Conservation (phyloP, 441 rosid genomes). For the Pelargonium exstipulatum region DNA sequence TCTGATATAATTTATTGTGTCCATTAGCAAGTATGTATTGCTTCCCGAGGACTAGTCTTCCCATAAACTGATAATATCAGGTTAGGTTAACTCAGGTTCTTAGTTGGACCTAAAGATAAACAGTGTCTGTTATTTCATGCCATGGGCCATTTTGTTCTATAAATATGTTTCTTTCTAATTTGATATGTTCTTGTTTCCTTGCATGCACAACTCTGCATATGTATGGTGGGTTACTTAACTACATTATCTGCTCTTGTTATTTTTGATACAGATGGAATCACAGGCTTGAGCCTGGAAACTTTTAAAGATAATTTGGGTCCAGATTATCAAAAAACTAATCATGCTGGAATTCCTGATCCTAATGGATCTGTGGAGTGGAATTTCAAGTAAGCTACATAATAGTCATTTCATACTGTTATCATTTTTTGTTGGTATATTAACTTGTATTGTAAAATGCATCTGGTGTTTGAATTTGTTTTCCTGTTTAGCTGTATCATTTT, state of each 20-base stretch:
- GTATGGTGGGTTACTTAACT: not conserved
- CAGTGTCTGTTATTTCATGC: constrained; percentile 15
- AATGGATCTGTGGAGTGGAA: constrained; percentile 26
- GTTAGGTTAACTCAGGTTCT: not conserved
- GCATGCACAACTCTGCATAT: not conserved
- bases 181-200: not conserved
- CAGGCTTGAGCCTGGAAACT: constrained; percentile 22
- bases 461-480: not conserved
- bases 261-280: constrained; percentile 24
- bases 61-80: too few relatives aligned
- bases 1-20: not conserved
- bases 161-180: not conserved
- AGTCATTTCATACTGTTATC: not conserved
- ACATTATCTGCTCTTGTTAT: not conserved
- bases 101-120: constrained; percentile 16
- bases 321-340: constrained; percentile 23
- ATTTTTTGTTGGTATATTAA: not conserved
- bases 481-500: not conserved
- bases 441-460: not conserved
- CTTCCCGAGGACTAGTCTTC: not conserved
- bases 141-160: not conserved
- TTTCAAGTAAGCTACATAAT: constrained; percentile 24
- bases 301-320: constrained; percentile 29
- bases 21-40: not conserved
- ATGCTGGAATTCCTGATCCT: constrained; percentile 29